Percentiles rank a stretch among this genome's conserved stretches.
Conservation (phyloP, 495 filamentous ascomycete genomes). For the Astrothelium macrocarpum region DNA sequence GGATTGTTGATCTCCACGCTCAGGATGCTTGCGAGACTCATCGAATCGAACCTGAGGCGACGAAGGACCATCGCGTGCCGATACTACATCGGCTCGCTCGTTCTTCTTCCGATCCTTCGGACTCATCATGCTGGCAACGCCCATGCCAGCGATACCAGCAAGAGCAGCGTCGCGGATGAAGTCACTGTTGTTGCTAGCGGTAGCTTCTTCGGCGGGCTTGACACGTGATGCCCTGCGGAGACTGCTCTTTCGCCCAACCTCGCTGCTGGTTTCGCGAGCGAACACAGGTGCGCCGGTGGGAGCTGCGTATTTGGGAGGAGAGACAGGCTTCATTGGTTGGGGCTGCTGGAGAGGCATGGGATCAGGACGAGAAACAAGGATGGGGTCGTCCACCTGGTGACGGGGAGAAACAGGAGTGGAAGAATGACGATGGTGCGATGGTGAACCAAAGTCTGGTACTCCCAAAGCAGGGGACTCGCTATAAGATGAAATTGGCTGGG, state of each 20-base stretch:
- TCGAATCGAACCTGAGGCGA: not conserved
- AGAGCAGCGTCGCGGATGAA: constrained; percentile 25
- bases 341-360: constrained; percentile 31
- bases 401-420: constrained; percentile 13
- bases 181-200: constrained; percentile 6
- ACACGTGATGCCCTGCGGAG: not conserved
- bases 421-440: not conserved
- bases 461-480: constrained; percentile 12
- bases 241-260: not conserved
- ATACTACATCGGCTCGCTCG: too few relatives aligned
- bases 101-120: not conserved
- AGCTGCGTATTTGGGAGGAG: constrained; percentile 21
- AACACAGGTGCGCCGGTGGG: constrained; percentile 29
- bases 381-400: constrained; percentile 9
- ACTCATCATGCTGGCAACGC: not conserved
- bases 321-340: constrained; percentile 30
- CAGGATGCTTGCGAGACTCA: not conserved
- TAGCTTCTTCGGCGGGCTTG: not conserved
- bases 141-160: constrained; percentile 20
- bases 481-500: constrained; percentile 19
- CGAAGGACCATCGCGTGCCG: not conserved
- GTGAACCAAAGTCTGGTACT: not conserved
- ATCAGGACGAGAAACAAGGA: constrained; percentile 22
- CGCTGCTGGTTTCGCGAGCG: constrained; percentile 8
- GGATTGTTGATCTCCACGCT: not conserved